phyloP scores from a whole-genome alignment of 2,329 filamentous ascomycete species.

The Falciphora oryzae region DNA sequence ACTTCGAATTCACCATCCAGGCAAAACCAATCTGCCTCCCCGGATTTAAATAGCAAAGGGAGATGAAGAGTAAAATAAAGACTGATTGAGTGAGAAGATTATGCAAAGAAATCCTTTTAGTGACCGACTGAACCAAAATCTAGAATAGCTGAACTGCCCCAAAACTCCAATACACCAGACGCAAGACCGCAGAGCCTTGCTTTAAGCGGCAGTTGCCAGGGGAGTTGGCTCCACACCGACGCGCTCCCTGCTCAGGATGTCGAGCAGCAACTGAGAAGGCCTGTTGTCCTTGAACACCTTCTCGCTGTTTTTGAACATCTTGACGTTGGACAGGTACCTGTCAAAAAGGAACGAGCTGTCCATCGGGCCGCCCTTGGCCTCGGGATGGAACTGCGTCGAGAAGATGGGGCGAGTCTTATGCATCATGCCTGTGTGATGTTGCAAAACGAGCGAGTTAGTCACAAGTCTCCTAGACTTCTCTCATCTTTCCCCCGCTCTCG shows the following conservation, averaged over 20 bases:
- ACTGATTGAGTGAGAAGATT: background rate
- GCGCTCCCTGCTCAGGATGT: conserved; percentile 88
- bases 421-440: conserved; percentile 62
- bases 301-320: conserved; percentile 82
- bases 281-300: conserved; percentile 77
- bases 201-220: conserved; percentile 44
- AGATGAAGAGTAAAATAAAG: background rate
- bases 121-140: background rate
- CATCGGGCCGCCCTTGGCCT: conserved; percentile 94
- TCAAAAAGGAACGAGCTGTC: conserved; percentile 96
- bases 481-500: background rate
- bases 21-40: too few relatives aligned
- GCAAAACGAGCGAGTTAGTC: background rate
- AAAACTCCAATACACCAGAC: background rate
- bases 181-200: background rate
- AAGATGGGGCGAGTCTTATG: conserved; percentile 96
- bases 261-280: conserved; percentile 80
- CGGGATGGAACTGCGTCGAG: conserved; percentile 97
- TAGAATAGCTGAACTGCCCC: background rate
- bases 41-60: too few relatives aligned
- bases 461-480: background rate
- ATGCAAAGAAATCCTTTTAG: background rate
- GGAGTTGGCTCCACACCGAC: conserved; percentile 75
- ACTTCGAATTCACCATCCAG: too few relatives aligned
- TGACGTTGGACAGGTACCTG: conserved; percentile 86